phyloP scores from a whole-genome alignment of 1,284 basidiomycete genomes.

The Cryptococcus floricola region DNA sequence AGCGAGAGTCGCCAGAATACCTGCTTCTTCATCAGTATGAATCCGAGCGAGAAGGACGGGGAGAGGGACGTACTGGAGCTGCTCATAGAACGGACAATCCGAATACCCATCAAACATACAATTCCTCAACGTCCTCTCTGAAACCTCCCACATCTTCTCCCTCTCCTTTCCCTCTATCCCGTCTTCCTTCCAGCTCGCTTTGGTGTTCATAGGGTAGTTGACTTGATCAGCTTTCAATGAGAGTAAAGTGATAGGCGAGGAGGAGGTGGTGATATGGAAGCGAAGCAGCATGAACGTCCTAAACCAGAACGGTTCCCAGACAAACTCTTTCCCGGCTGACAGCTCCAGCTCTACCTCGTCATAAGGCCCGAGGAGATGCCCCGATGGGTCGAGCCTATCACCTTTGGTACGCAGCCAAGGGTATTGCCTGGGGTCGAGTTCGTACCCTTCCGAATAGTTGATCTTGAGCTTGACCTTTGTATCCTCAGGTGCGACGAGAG shows the following conservation, averaged over 20 bases:
- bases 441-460: slow-evolving; percentile 33
- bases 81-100: slow-evolving; percentile 36
- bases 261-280: slow-evolving; percentile 9
- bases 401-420: slow-evolving; percentile 29
- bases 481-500: slow-evolving; percentile 7
- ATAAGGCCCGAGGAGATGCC: slow-evolving; percentile 21
- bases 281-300: slow-evolving; percentile 25
- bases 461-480: slow-evolving; percentile 17
- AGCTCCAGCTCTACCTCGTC: slow-evolving; percentile 23
- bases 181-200: slow-evolving; percentile 21
- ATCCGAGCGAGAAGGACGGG: not conserved
- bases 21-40: slow-evolving; percentile 2
- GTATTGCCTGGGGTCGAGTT: slow-evolving; percentile 18
- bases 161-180: slow-evolving; percentile 6
- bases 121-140: slow-evolving; percentile 28
- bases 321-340: slow-evolving; percentile 1
- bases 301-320: slow-evolving; percentile 35
- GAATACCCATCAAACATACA: slow-evolving; percentile 36
- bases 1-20: slow-evolving; percentile 30
- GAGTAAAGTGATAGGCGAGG: slow-evolving; percentile 5
- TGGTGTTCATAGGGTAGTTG: slow-evolving; percentile 28
- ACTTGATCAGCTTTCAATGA: slow-evolving; percentile 22
- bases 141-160: slow-evolving; percentile 26
- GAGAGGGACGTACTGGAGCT: slow-evolving; percentile 20
- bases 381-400: slow-evolving; percentile 20